Evolutionary conservation across 2,329 filamentous ascomycete species (phyloP), one percentile per base, ranked within the genome.

Genomic region (Monilinia vaccinii-corymbosi): DNA sequence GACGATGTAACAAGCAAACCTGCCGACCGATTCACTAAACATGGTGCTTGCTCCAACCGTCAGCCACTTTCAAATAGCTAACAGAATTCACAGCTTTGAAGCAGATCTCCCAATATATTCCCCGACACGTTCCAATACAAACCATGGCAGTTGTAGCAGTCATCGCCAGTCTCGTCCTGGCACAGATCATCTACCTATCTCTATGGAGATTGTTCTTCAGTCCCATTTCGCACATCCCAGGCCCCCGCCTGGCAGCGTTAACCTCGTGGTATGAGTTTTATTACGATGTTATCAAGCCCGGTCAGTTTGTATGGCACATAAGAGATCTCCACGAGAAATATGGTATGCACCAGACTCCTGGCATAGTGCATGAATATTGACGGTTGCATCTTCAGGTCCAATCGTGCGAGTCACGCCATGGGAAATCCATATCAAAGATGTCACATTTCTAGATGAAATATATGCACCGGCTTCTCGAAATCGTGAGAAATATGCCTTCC

Each of bases 241-340:
- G 71, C 7, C 71, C 71, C 4, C 69, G 61, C 18, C 58, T 70
- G 0, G 71, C 71, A 16, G 71, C 71, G 6, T 63, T 69, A 28
- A 71, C 66, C 2, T 44, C 47, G 10, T 68, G 62, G 68, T 70
- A 70, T 50, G 63, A 69, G 38, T 56, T 61, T 9, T 79, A 76
- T 65, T 77, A 77, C 58, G 75, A 79, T 60, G 69, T 77, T 21
- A 60, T 75, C 40, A 67, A 73, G 8, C 77, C 75, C 1, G 28
- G 18, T 7, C 69, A 75, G 64, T 77, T 76, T 60, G 74, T 69
- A 16, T 75, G 71, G 64, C 71, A 76, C 58, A 74, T 78, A 31
- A 66, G 70, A 51, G 69, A 74, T 53, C 67, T 79, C 65, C 76
- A 79, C 64, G 64, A 74, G 48, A 65, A 67, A 62, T 78, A 77